phyloP scores from a whole-genome alignment of 768 basidiomycete genomes.

The Pleurotus citrinopileatus region DNA sequence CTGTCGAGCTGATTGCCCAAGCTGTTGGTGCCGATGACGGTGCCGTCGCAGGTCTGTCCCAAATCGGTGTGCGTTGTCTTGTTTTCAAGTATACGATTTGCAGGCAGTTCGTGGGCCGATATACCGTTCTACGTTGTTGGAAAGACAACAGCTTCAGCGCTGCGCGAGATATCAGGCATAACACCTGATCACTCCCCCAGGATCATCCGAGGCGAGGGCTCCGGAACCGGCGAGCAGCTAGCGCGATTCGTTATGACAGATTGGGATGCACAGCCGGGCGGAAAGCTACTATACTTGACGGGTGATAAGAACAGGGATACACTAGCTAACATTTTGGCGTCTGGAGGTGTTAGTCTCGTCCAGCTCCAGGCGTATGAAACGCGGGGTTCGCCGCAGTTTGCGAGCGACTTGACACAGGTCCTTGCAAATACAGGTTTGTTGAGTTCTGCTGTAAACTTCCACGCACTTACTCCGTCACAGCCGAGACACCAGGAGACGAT shows the following conservation, averaged over 20 bases:
- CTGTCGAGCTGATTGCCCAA: slow-evolving; percentile 20
- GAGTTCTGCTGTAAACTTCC: background rate
- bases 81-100: background rate
- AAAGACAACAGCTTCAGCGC: slow-evolving; percentile 50
- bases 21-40: background rate
- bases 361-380: slow-evolving; percentile 72
- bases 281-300: slow-evolving; percentile 66
- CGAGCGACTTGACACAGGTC: slow-evolving; percentile 34
- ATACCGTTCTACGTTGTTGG: slow-evolving; percentile 83
- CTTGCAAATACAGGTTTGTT: slow-evolving; percentile 18
- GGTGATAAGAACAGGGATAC: slow-evolving; percentile 87
- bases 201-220: slow-evolving; percentile 35
- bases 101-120: slow-evolving; percentile 44
- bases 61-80: background rate
- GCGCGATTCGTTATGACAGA: slow-evolving; percentile 58
- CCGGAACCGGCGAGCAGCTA: slow-evolving; percentile 69
- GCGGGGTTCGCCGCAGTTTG: slow-evolving; percentile 49
- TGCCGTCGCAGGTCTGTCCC: slow-evolving; percentile 9
- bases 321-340: slow-evolving; percentile 46
- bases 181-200: slow-evolving; percentile 21
- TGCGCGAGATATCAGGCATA: slow-evolving; percentile 32
- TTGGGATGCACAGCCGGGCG: slow-evolving; percentile 14
- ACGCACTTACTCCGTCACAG: slow-evolving; percentile 5
- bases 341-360: slow-evolving; percentile 42
- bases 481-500: slow-evolving; percentile 17